Base-by-base conservation (phyloP, 768 basidiomycete species). In the Guyanaporus albipodus region DNA sequence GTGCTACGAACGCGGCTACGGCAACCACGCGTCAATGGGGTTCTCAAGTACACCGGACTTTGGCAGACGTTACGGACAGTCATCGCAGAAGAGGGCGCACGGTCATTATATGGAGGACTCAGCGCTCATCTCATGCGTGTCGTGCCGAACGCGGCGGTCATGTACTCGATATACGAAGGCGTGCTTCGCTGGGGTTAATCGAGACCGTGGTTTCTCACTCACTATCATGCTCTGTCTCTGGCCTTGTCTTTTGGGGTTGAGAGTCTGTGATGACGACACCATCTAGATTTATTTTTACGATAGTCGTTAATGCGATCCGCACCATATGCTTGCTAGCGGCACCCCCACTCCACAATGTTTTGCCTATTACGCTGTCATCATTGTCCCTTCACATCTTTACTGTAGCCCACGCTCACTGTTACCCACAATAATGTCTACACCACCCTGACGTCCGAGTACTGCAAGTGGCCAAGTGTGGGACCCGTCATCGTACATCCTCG, bases 81-180 rank as follows among this genome's bases (percentile, higher is more conserved):
- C 49, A 76, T 95, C 32, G 80, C 79, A 4, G 96, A 99, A 64
- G 96, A 99, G 63, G 96, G 93, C 21, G 81, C 80, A 2, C 75
- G 82, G 33, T 82, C 87, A 4, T 64, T 98, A 17, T 98, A 99
- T 58, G 87, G 91, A 10, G 96, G 96, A 9, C 78, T 99, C 45
- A 87, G 85, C 44, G 93, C 96, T 0, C 96, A 98, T 64, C 75
- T 99, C 47, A 86, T 99, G 80, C 85, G 96, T 40, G 93, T 97
- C 47, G 90, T 99, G 4, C 95, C 95, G 7, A 99, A 99, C 57
- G 95, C 95, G 0, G 88, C 87, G 1, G 90, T 94, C 54, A 97
- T 98, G 95, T 99, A 86, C 70, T 83, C 83, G 50, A 92, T 96
- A 61, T 97, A 97, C 60, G 94, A 98, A 66, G 82, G 85, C 21